phyloP scores from a whole-genome alignment of 2,329 filamentous ascomycete species.

The Whalleya microplaca region DNA sequence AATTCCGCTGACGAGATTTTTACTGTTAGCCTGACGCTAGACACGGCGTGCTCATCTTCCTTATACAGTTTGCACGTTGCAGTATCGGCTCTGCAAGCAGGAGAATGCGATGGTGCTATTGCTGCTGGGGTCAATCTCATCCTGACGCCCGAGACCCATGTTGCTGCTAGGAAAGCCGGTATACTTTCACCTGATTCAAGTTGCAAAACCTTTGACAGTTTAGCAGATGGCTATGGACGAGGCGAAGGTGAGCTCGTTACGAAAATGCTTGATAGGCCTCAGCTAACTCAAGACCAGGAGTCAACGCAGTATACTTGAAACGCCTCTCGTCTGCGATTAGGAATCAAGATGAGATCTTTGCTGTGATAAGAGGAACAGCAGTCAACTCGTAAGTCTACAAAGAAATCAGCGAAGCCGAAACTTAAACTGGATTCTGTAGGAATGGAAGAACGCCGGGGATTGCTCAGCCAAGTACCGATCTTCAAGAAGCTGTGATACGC shows the following conservation, averaged over 20 bases:
- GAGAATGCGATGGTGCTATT: slow-evolving; percentile 30
- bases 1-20: too few species aligned
- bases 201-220: slow-evolving; percentile 45
- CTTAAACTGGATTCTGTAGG: too few species aligned
- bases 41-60: slow-evolving; percentile 40
- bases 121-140: slow-evolving; percentile 33
- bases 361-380: slow-evolving; percentile 43
- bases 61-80: slow-evolving; percentile 30
- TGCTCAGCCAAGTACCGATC: slow-evolving; percentile 45
- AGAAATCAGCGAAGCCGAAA: too few species aligned
- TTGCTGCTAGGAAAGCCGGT: slow-evolving; percentile 22
- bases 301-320: slow-evolving; percentile 50
- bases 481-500: slow-evolving; percentile 42
- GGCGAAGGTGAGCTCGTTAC: too few species aligned
- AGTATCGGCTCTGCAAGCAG: slow-evolving; percentile 8
- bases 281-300: too few species aligned
- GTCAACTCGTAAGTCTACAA: slow-evolving; percentile 41
- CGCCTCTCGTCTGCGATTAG: slow-evolving; percentile 44
- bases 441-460: slow-evolving; percentile 50
- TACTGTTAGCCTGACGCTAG: slow-evolving; percentile 32
- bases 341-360: slow-evolving; percentile 42
- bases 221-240: slow-evolving; percentile 55
- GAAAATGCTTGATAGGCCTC: too few species aligned
- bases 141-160: slow-evolving; percentile 22
- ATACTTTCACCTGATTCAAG: slow-evolving; percentile 43